Percentiles rank a stretch among this genome's conserved stretches.
These are phyloP conservation scores for Pestalotiopsis sp. DNA, from an alignment of 2,329 filamentous ascomycete genomes.

Conservation along the genomic window DNA sequence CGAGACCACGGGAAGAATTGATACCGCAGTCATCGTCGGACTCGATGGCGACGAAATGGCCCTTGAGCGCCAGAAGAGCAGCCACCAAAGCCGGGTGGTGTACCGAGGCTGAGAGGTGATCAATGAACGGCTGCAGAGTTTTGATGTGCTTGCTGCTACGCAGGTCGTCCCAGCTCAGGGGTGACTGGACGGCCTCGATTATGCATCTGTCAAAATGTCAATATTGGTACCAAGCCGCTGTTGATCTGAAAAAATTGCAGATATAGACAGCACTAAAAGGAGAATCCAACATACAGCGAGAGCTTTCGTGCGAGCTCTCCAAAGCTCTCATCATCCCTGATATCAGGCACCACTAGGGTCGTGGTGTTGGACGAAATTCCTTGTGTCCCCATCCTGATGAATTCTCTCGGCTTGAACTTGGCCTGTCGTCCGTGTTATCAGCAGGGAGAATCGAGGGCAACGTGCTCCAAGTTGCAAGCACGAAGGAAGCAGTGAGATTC, in stretches of 20 bases:
- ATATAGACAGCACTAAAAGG: background rate
- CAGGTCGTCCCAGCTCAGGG: constrained; percentile 7
- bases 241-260: background rate
- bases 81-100: constrained; percentile 1
- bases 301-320: background rate
- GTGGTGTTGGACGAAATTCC: background rate
- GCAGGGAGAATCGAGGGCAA: background rate
- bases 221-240: background rate
- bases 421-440: background rate
- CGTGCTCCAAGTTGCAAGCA: background rate
- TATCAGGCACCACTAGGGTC: background rate
- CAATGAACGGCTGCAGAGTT: constrained; percentile 1
- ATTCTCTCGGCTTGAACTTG: background rate
- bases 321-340: background rate
- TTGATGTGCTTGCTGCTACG: constrained; percentile 2
- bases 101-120: background rate
- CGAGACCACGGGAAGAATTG: background rate
- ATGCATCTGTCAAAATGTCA: background rate
- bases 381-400: background rate
- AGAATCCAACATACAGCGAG: background rate
- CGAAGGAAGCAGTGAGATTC: background rate
- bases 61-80: constrained; percentile 3
- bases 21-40: constrained; percentile 5
- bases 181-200: constrained; percentile 1
- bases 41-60: constrained; percentile 1